Percentiles rank a stretch among this genome's conserved stretches.
phyloP scores from a whole-genome alignment of 2,329 filamentous ascomycete genomes.

The Nothomitra cinnamomea region DNA sequence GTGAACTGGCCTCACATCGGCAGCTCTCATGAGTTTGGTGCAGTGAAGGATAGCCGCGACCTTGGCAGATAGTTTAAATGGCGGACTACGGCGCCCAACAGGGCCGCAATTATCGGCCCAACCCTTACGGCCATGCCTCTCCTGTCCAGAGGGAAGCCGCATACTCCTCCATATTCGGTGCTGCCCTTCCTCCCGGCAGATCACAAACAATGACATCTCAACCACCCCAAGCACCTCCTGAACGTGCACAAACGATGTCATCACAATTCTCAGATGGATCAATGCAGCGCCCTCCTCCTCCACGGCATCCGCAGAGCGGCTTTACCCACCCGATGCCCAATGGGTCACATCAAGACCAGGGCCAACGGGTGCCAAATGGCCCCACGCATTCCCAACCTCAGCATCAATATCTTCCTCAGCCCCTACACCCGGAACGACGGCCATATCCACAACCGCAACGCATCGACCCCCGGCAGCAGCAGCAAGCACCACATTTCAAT shows the following conservation, averaged over 20 bases:
- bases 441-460: slow-evolving; percentile 60
- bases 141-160: slow-evolving; percentile 72
- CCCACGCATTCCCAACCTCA: slow-evolving; percentile 29
- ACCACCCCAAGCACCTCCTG: slow-evolving; percentile 41
- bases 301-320: slow-evolving; percentile 26
- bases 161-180: slow-evolving; percentile 91
- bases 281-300: slow-evolving; percentile 24
- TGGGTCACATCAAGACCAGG: slow-evolving; percentile 23
- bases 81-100: slow-evolving; percentile 47
- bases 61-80: slow-evolving; percentile 18
- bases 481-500: slow-evolving; percentile 29
- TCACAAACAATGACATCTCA: slow-evolving; percentile 92
- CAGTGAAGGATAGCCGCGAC: slow-evolving; percentile 1
- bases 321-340: slow-evolving; percentile 24
- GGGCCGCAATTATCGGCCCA: slow-evolving; percentile 39
- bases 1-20: neutral
- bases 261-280: slow-evolving; percentile 27
- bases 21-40: slow-evolving; percentile 1
- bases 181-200: slow-evolving; percentile 67
- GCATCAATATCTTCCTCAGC: slow-evolving; percentile 42
- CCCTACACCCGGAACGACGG: slow-evolving; percentile 43
- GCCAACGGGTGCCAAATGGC: slow-evolving; percentile 16
- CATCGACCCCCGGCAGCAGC: slow-evolving; percentile 41
- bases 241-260: slow-evolving; percentile 57
- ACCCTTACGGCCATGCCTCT: slow-evolving; percentile 34